These are phyloP conservation scores for Sugiyamaella marilandica DNA, from an alignment of 805 yeast genomes.

Conservation along the genomic window DNA sequence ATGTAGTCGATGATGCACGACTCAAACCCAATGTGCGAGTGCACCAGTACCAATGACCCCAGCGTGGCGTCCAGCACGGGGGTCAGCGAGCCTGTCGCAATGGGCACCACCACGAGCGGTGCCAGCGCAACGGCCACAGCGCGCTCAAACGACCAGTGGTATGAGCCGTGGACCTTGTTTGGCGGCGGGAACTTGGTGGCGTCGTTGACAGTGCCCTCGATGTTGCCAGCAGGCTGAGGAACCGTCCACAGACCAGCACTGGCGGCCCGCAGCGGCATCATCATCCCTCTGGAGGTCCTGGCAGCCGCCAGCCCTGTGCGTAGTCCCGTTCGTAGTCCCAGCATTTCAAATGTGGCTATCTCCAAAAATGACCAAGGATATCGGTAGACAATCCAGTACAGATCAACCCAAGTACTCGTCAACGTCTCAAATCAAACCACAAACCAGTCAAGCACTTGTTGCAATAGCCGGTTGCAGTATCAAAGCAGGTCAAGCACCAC, in stretches of 20 bases:
- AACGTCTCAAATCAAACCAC: too few species aligned
- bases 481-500: too few species aligned
- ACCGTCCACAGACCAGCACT: constrained; percentile 29
- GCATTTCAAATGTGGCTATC: too few species aligned
- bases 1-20: constrained; percentile 91
- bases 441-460: too few species aligned
- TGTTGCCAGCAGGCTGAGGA: constrained; percentile 84
- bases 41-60: constrained; percentile 62
- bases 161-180: constrained; percentile 68
- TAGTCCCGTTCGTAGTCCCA: constrained; percentile 2
- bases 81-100: constrained; percentile 65
- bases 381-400: too few species aligned
- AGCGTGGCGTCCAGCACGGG: constrained; percentile 71
- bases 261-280: constrained; percentile 1
- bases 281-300: constrained; percentile 12
- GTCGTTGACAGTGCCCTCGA: constrained; percentile 91
- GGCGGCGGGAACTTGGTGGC: constrained; percentile 66
- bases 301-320: constrained; percentile 2
- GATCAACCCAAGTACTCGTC: too few species aligned
- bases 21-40: constrained; percentile 81
- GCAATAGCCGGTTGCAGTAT: too few species aligned
- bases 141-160: constrained; percentile 92
- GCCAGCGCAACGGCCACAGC: constrained; percentile 61
- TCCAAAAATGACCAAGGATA: too few species aligned
- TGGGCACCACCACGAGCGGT: constrained; percentile 73